Conservation (phyloP, 257 asterid genomes). For the Salvia splendens region DNA sequence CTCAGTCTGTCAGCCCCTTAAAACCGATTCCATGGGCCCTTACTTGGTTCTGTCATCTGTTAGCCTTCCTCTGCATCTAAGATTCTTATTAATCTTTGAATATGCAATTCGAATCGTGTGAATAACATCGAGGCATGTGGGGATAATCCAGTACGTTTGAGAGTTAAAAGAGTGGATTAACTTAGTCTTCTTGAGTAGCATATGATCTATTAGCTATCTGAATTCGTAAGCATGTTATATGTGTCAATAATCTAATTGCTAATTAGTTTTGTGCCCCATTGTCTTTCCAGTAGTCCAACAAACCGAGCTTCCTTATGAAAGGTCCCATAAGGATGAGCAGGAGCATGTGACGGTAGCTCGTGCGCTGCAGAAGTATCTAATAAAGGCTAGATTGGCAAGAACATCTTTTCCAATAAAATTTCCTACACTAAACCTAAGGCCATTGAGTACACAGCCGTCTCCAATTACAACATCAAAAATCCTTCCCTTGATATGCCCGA, state of each 20-base stretch:
- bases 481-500: slow-evolving; percentile 86
- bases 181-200: slow-evolving; percentile 10
- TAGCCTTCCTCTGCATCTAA: neutral
- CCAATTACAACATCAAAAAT: slow-evolving; percentile 77
- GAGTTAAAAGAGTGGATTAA: neutral
- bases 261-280: slow-evolving; percentile 23
- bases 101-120: neutral
- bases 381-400: slow-evolving; percentile 64
- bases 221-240: slow-evolving; percentile 10
- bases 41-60: neutral
- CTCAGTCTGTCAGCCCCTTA: neutral
- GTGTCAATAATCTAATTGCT: slow-evolving; percentile 15
- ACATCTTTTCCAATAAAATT: slow-evolving; percentile 75
- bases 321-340: slow-evolving; percentile 71
- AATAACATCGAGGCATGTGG: neutral
- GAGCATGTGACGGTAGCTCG: slow-evolving; percentile 95
- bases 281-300: slow-evolving; percentile 71
- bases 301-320: slow-evolving; percentile 60
- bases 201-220: slow-evolving; percentile 17
- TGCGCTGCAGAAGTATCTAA: slow-evolving; percentile 74
- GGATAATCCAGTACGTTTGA: neutral
- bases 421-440: slow-evolving; percentile 60
- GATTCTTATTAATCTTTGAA: neutral
- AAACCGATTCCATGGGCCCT: neutral
- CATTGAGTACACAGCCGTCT: slow-evolving; percentile 56